Base-by-base conservation (phyloP, 1,284 basidiomycete species). In the Pseudozyma tsukubaensis region DNA sequence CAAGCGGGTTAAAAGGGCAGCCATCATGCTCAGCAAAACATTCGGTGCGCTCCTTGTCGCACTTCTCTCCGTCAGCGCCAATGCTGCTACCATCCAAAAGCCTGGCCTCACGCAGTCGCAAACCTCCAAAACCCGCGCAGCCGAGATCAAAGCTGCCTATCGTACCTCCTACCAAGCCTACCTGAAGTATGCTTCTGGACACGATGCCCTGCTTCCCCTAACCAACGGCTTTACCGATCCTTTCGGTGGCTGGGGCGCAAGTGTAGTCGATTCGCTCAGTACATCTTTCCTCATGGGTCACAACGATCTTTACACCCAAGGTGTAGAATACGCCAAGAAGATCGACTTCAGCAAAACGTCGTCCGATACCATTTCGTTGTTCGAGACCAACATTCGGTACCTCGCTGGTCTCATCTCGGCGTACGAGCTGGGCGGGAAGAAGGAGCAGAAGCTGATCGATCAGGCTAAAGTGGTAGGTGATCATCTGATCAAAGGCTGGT, bases 311-410 rank as follows among this genome's bases (percentile, higher is more conserved):
- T 76, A 67, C 57, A 36, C 72, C 8, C 39, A 62, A 18, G 72
- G 70, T 29, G 60, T 76, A 12, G 55, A 58, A 14, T 73, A 53
- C 18, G 40, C 69, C 1, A 67, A 72, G 29, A n/a, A 32, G 16
- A 72, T 80, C 50, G 69, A 82, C 43, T 82, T 78, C 34, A 66
- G 47, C 42, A 66, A 68, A 45, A 81, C 80, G 9, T 44, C 47
- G 6, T 52, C 52, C 16, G 32, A 32, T 12, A 37, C 35, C 11
- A 76, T 82, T 53, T 76, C 73, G 45, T 44, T 82, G 9, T 82
- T 82, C 36, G 80, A 82, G 56, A 82, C 80, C 39, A 82, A 73
- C 55, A 83, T 83, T 50, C 65, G 81, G 0, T 79, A 81, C 36
- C 62, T 83, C 16, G 81, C 69, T n/a, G 80, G 80, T 12, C 45